Conservation (phyloP, 257 asterid genomes). For the Mentha longifolia region DNA sequence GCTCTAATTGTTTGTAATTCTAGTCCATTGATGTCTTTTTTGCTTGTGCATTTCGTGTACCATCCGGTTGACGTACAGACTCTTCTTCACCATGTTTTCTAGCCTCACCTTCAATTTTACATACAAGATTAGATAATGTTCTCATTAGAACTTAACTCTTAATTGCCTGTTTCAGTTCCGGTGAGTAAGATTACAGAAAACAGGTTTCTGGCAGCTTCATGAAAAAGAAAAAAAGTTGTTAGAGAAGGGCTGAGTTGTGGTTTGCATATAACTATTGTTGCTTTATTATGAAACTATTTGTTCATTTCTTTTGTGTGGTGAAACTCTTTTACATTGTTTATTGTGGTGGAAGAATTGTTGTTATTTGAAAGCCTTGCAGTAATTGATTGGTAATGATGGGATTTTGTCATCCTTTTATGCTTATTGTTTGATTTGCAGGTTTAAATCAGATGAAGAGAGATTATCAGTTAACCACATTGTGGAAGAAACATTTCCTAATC, state of each 20-base stretch:
- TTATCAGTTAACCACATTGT: slow-evolving; percentile 82
- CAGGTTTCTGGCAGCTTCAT: too few species aligned
- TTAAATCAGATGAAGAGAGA: slow-evolving; percentile 98
- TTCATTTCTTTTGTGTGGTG: slow-evolving; percentile 21
- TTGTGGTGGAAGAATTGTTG: slow-evolving; percentile 18
- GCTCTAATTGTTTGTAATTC: neutral
- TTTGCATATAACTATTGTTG: neutral
- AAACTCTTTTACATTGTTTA: slow-evolving; percentile 10
- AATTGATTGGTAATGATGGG: slow-evolving; percentile 9
- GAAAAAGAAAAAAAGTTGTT: too few species aligned
- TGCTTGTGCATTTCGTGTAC: too few species aligned
- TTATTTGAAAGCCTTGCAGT: neutral
- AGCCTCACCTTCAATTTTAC: neutral
- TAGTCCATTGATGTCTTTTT: too few species aligned
- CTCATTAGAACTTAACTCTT: too few species aligned
- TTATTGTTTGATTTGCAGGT: slow-evolving; percentile 59
- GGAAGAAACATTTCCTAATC: slow-evolving; percentile 89
- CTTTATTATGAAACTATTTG: neutral
- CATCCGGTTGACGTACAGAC: neutral
- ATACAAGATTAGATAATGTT: too few species aligned
- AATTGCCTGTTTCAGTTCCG: neutral
- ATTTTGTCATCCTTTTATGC: slow-evolving; percentile 25
- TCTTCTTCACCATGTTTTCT: too few species aligned
- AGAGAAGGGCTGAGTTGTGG: neutral
- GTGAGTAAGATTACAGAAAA: too few species aligned